Evolutionary conservation across 805 yeast species (phyloP).

Genomic region (Candida hispaniensis): DNA sequence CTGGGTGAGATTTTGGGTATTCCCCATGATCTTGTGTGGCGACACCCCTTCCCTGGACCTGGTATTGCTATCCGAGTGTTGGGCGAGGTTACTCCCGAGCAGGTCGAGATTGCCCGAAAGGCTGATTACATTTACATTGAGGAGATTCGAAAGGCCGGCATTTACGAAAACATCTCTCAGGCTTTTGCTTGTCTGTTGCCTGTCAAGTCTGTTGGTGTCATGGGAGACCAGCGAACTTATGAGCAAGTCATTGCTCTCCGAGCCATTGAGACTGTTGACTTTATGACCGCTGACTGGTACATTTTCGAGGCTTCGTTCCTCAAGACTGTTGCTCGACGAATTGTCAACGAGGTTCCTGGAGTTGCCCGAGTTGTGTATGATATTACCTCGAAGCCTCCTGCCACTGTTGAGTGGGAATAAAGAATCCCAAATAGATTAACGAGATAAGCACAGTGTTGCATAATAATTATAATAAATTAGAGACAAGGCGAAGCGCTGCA

Average conservation of each 20-base stretch:
- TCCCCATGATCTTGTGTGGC: constrained; percentile 95
- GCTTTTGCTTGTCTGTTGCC: constrained; percentile 97
- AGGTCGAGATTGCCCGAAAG: constrained; percentile 92
- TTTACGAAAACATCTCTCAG: constrained; percentile 87
- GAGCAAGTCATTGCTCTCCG: constrained; percentile 98
- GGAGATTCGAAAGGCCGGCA: constrained; percentile 88
- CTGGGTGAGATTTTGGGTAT: constrained; percentile 91
- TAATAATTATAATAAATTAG: too few relatives aligned
- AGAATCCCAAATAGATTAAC: too few relatives aligned
- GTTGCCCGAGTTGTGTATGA: constrained; percentile 99
- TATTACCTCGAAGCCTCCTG: constrained; percentile 98
- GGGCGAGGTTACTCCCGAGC: constrained; percentile 90
- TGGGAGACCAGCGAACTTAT: constrained; percentile 99
- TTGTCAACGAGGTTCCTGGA: constrained; percentile 97
- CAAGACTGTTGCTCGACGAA: constrained; percentile 87
- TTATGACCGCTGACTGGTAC: constrained; percentile 99
- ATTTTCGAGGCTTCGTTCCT: constrained; percentile 85
- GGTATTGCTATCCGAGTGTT: constrained; percentile 97
- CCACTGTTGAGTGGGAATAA: constrained; percentile 99
- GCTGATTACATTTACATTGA: constrained; percentile 94
- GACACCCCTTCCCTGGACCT: constrained; percentile 99
- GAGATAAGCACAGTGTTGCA: too few relatives aligned
- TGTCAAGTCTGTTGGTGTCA: constrained; percentile 97
- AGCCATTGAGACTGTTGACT: constrained; percentile 95
- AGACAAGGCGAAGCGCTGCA: too few relatives aligned